Percentiles rank a stretch among this genome's conserved stretches.
Evolutionary conservation across 495 filamentous ascomycete genomes (phyloP).

Genomic region (Aspergillus carlsbadensis): DNA sequence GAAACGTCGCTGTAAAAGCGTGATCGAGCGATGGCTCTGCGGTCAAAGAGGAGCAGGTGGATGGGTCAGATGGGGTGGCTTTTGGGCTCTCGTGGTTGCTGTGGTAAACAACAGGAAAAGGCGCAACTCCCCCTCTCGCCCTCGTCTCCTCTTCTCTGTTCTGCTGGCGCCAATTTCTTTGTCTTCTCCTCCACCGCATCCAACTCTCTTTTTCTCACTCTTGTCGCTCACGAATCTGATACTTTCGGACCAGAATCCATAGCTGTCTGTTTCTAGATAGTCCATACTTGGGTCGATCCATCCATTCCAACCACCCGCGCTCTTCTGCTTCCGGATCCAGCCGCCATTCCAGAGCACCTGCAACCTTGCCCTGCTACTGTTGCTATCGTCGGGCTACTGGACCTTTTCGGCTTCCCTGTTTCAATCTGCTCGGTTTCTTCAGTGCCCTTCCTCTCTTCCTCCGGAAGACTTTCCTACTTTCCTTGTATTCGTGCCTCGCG

Average conservation of each 20-base stretch:
- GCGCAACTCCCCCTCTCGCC: neutral
- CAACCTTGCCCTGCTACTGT: conserved; percentile 35
- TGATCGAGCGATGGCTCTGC: neutral
- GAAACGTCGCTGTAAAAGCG: neutral
- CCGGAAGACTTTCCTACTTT: neutral
- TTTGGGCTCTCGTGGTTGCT: conserved; percentile 1
- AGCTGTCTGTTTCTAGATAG: conserved; percentile 8
- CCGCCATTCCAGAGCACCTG: conserved; percentile 40
- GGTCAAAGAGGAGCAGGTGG: conserved; percentile 3
- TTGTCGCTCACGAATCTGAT: neutral
- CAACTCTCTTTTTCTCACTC: neutral
- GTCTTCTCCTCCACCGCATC: neutral
- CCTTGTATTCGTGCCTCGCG: conserved; percentile 26
- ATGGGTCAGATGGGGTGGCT: neutral
- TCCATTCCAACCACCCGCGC: conserved; percentile 19
- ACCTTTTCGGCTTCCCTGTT: conserved; percentile 13
- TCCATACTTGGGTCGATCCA: conserved; percentile 27
- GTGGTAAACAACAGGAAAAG: conserved; percentile 8
- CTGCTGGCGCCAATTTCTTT: conserved; percentile 3
- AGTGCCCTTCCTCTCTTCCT: conserved; percentile 2
- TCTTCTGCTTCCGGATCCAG: conserved; percentile 30
- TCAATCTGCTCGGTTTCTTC: neutral
- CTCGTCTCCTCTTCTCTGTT: neutral
- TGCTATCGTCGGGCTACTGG: conserved; percentile 26
- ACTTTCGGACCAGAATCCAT: neutral